Percentiles rank a stretch among this genome's conserved stretches.
These are phyloP conservation scores for Tagetes patula DNA, from an alignment of 129 eudicot species.

Conservation along the genomic window DNA sequence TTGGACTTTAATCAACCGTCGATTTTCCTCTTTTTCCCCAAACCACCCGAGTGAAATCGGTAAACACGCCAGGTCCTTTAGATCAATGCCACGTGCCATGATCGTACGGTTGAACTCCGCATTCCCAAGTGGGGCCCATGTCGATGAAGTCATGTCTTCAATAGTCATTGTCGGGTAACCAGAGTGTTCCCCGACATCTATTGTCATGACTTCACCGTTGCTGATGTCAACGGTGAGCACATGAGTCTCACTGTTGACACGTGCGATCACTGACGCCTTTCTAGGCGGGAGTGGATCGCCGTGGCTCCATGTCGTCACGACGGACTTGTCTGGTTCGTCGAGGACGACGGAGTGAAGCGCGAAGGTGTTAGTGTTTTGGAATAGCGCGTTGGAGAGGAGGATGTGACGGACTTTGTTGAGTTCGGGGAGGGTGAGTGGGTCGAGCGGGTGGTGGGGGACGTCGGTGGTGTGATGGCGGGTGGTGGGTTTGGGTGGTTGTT, in stretches of 20 bases:
- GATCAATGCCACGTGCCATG: conserved; percentile 69
- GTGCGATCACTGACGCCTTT: conserved; percentile 71
- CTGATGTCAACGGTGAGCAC: conserved; percentile 61
- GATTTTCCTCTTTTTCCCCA: conserved; percentile 67
- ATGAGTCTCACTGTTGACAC: conserved; percentile 45
- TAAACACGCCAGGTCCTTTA: conserved; percentile 75
- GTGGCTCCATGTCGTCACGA: conserved; percentile 52
- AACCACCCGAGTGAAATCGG: conserved; percentile 91
- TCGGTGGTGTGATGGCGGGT: conserved; percentile 52
- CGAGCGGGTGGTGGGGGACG: conserved; percentile 88
- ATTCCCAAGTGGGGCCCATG: conserved; percentile 61
- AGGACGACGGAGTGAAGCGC: conserved; percentile 74
- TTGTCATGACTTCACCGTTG: conserved; percentile 38
- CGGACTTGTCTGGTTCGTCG: conserved; percentile 68
- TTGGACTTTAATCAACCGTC: conserved; percentile 75
- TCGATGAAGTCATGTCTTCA: conserved; percentile 65
- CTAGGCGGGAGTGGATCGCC: conserved; percentile 61
- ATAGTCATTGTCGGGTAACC: conserved; percentile 96
- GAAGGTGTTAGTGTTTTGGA: conserved; percentile 35
- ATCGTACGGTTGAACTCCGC: conserved; percentile 77
- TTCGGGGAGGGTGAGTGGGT: conserved; percentile 80
- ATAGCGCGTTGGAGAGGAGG: conserved; percentile 48
- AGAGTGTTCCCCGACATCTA: conserved; percentile 39
- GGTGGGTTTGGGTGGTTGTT: conserved; percentile 31
- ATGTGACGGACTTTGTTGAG: conserved; percentile 45